Evolutionary conservation across 768 basidiomycete species (phyloP), one percentile per base, ranked within the genome.

Genomic region (Psilocybe azurescens): DNA sequence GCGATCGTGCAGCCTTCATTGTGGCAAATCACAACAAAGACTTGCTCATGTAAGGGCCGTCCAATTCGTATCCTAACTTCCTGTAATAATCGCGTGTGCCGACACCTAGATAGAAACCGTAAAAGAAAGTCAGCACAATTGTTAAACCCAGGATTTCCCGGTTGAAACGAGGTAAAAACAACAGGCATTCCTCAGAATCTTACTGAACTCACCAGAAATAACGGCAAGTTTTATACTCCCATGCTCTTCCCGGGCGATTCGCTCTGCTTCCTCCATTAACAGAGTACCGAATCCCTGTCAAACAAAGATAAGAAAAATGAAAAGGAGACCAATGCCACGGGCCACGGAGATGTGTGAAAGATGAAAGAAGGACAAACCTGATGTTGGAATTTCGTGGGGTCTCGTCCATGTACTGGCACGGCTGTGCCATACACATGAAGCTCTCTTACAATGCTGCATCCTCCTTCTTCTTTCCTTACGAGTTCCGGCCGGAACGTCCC

Each of bases 11-110:
- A 63, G 53, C 48, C 32, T 18, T 7, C 11, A 18, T 20, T 46
- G 30, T 49, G 16, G 24, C 16, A 46, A 5, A 62, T 63, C 56
- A 69, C 44, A 66, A 41, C 71, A 93, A 72, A 32, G 82, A 82
- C 77, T 97, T 97, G 81, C 91, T 94, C 97, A 99, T 99, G 75
- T 99, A 99, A 18, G 95, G 95, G 0, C 97, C 97, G 70, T 99
- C 96, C 59, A 98, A 79, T 75, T 91, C 89, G 75, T 99, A 99
- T 6, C 96, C 96, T 59, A 99, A 78, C 73, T 94, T 89, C 61
- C 94, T 86, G 75, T 99, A 99, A 75, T 99, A 99, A 74, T 97
- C 95, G 70, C 97, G 84, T 11, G 97, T 99, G 18, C 97, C 97
- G 62, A 99, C 95, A 64, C 94, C 93, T 91, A 65, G 14, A 61